Conservation (phyloP, 208 protist genomes). For the Crithidia sp. region DNA sequence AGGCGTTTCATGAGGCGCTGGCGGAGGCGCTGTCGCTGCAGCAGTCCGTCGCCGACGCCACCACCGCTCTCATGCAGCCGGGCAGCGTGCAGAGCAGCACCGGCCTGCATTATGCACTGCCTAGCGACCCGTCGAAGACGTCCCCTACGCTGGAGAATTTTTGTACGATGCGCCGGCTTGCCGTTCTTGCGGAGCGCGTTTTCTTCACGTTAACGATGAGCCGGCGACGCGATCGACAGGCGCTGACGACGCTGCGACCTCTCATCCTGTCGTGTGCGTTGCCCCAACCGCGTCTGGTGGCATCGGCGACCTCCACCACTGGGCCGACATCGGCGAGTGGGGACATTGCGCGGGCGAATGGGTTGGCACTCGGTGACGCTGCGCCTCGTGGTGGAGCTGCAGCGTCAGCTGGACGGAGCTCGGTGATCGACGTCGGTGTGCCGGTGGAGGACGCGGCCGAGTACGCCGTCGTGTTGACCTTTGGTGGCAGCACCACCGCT, state of each 20-base stretch:
- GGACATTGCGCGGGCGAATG: not conserved
- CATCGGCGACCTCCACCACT: not conserved
- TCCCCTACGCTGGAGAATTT: slow-evolving; percentile 80
- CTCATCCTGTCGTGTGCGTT: slow-evolving; percentile 74
- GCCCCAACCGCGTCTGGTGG: slow-evolving; percentile 28
- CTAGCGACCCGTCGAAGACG: slow-evolving; percentile 64
- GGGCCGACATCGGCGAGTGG: not conserved
- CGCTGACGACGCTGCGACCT: slow-evolving; percentile 56
- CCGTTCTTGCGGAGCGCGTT: slow-evolving; percentile 60
- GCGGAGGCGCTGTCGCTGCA: slow-evolving; percentile 69
- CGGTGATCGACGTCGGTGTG: not conserved
- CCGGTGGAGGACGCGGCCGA: slow-evolving; percentile 37
- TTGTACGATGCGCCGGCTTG: slow-evolving; percentile 60
- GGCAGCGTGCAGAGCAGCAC: slow-evolving; percentile 84
- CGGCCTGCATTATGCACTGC: slow-evolving; percentile 79
- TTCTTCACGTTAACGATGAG: slow-evolving; percentile 77
- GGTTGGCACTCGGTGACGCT: not conserved
- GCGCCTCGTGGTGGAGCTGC: not conserved
- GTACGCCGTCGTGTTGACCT: slow-evolving; percentile 68
- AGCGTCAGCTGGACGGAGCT: not conserved
- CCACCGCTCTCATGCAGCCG: slow-evolving; percentile 82
- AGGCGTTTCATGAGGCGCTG: slow-evolving; percentile 60
- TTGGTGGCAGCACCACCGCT: slow-evolving; percentile 44
- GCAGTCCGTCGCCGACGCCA: slow-evolving; percentile 64
- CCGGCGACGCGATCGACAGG: slow-evolving; percentile 54